These are phyloP conservation scores for Trametes sp. DNA, from an alignment of 1,284 basidiomycete species.

Conservation along the genomic window DNA sequence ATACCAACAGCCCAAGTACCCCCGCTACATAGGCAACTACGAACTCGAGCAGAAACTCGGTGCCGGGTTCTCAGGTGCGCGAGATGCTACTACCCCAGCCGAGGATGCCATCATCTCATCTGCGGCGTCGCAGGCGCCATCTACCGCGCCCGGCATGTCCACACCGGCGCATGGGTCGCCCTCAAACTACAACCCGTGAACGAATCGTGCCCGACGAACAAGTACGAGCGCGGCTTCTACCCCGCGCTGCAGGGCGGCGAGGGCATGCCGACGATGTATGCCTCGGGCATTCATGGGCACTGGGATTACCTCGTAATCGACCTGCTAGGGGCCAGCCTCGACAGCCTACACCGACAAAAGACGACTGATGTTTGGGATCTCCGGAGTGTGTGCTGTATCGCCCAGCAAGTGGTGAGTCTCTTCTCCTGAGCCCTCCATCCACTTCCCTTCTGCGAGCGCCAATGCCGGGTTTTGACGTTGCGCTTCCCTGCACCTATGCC, in stretches of 20 bases:
- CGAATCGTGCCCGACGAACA: constrained; percentile 78
- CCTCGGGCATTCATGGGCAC: constrained; percentile 60
- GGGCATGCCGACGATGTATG: constrained; percentile 76
- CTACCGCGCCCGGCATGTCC: constrained; percentile 64
- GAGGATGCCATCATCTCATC: background rate
- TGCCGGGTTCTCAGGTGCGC: constrained; percentile 45
- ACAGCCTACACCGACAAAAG: constrained; percentile 62
- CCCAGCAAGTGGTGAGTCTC: constrained; percentile 71
- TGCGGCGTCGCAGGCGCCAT: constrained; percentile 60
- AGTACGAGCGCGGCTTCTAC: constrained; percentile 72
- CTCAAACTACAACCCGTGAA: constrained; percentile 73
- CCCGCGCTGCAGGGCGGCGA: constrained; percentile 74
- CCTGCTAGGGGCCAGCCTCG: constrained; percentile 72
- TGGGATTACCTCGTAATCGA: constrained; percentile 82
- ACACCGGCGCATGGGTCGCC: constrained; percentile 65
- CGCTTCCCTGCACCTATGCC: background rate
- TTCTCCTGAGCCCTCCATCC: background rate
- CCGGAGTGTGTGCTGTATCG: constrained; percentile 73
- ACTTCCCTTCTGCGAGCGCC: background rate
- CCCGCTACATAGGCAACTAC: constrained; percentile 43
- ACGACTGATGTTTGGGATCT: constrained; percentile 69
- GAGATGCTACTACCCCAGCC: constrained; percentile 2
- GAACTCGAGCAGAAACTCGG: constrained; percentile 42
- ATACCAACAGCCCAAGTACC: constrained; percentile 28
- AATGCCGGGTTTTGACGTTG: constrained; percentile 17